Percentiles rank a stretch among this genome's conserved stretches.
phyloP scores from a whole-genome alignment of 345 rosid species.

The Dovyalis caffra region DNA sequence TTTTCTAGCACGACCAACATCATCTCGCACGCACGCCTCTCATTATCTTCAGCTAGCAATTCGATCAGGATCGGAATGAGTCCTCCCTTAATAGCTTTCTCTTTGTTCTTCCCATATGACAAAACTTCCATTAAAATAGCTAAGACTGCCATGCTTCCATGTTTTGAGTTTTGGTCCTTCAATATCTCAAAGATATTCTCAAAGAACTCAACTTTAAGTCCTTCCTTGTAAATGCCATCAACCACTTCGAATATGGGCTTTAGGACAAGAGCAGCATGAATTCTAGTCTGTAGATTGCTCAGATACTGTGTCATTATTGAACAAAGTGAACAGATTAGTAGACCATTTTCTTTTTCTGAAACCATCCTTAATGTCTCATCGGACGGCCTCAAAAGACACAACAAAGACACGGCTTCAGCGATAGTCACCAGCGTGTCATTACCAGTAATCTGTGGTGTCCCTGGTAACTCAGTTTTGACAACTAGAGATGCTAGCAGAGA shows the following conservation, averaged over 20 bases:
- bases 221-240: constrained; percentile 16
- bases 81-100: constrained; percentile 22
- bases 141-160: constrained; percentile 15
- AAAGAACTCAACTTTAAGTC: constrained; percentile 12
- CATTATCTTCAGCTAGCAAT: constrained; percentile 17
- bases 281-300: constrained; percentile 8
- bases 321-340: constrained; percentile 13
- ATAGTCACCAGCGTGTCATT: neutral
- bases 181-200: constrained; percentile 21
- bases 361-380: constrained; percentile 13
- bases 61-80: constrained; percentile 14
- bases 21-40: constrained; percentile 18
- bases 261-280: constrained; percentile 14
- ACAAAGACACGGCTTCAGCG: constrained; percentile 19
- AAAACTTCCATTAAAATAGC: constrained; percentile 17
- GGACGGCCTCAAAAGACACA: constrained; percentile 21
- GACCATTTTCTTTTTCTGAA: constrained; percentile 18
- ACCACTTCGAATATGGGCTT: constrained; percentile 21
- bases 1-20: constrained; percentile 43
- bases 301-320: constrained; percentile 1
- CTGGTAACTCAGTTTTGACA: neutral
- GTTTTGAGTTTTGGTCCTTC: constrained; percentile 24
- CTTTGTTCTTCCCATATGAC: constrained; percentile 15
- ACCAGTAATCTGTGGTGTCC: neutral
- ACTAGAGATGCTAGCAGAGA: constrained; percentile 9